A percentile compares a stretch with the other conserved stretches of the same genome.
Evolutionary conservation across 2,329 filamentous ascomycete genomes (phyloP).

Genomic region (Fusarium buharicum): DNA sequence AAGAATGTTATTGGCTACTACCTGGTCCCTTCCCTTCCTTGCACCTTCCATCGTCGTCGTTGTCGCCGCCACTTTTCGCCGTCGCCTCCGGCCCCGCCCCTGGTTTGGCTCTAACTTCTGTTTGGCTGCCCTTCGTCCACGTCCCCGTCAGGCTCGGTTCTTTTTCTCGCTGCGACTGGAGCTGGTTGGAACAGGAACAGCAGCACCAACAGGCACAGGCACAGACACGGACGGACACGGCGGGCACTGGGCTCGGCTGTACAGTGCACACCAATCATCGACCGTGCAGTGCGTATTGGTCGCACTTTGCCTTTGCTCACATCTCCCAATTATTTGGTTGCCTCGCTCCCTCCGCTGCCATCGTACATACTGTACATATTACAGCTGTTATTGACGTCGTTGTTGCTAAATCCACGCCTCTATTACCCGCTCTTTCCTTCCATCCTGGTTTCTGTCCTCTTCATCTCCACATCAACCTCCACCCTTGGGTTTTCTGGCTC

Average conservation of each 20-base stretch:
- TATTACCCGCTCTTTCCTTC: slow-evolving; percentile 10
- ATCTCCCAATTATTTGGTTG: slow-evolving; percentile 35
- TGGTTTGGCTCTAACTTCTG: slow-evolving; percentile 13
- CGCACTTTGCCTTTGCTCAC: not conserved
- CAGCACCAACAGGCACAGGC: not conserved
- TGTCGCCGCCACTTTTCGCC: slow-evolving; percentile 30
- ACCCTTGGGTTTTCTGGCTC: slow-evolving; percentile 33
- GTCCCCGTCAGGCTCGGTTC: slow-evolving; percentile 13
- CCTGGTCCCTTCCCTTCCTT: slow-evolving; percentile 16
- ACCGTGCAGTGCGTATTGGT: not conserved
- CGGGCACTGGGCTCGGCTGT: not conserved
- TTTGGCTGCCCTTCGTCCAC: slow-evolving; percentile 9
- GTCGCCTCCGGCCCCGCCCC: slow-evolving; percentile 23
- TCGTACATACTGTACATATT: not conserved
- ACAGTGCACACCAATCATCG: not conserved
- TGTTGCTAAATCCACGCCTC: slow-evolving; percentile 22
- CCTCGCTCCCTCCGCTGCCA: slow-evolving; percentile 37
- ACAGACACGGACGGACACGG: not conserved
- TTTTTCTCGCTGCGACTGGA: slow-evolving; percentile 14
- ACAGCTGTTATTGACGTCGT: slow-evolving; percentile 35
- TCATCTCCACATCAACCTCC: slow-evolving; percentile 39
- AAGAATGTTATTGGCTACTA: slow-evolving; percentile 21
- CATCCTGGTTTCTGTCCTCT: slow-evolving; percentile 29
- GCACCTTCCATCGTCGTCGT: slow-evolving; percentile 28
- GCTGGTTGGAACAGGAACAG: not conserved